These are phyloP conservation scores for Dysphania ambrosioides DNA, from an alignment of 148 eudicot genomes.

Conservation along the genomic window DNA sequence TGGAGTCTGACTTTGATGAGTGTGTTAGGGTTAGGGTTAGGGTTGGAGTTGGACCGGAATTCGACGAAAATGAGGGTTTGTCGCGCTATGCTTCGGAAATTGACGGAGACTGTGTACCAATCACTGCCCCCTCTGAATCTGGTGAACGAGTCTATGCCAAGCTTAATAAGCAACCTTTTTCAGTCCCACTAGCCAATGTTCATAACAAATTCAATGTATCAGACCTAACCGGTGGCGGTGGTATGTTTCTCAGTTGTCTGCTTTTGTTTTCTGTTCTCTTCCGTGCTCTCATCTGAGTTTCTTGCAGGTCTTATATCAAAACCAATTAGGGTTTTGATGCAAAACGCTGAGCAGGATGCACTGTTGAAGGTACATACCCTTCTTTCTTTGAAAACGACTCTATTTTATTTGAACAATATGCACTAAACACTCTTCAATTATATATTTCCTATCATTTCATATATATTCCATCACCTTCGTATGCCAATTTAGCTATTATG, in stretches of 20 bases:
- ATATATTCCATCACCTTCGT: too few relatives aligned
- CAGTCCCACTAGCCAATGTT: not conserved
- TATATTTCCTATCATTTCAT: too few relatives aligned
- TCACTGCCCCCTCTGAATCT: constrained; percentile 62
- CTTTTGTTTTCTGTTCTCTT: not conserved
- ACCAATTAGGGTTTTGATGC: constrained; percentile 50
- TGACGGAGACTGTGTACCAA: constrained; percentile 75
- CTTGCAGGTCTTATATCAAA: constrained; percentile 62
- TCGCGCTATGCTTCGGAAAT: constrained; percentile 70
- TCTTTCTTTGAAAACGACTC: too few relatives aligned
- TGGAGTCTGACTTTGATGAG: constrained; percentile 18
- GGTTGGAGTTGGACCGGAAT: constrained; percentile 3
- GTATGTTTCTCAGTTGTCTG: constrained; percentile 28
- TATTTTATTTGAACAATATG: too few relatives aligned
- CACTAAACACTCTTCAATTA: too few relatives aligned
- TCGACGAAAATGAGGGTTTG: constrained; percentile 37
- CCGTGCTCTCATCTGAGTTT: not conserved
- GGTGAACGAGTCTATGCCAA: constrained; percentile 84
- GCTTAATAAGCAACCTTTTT: constrained; percentile 24
- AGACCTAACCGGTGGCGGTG: constrained; percentile 21
- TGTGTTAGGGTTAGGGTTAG: constrained; percentile 23
- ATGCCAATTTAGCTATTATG: too few relatives aligned
- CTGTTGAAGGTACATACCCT: constrained; percentile 42
- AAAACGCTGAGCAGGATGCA: constrained; percentile 64
- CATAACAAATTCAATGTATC: constrained; percentile 10